Percentiles rank a stretch among this genome's conserved stretches.
These are phyloP conservation scores for Microbotryum scabiosae DNA, from an alignment of 1,284 basidiomycete genomes.

Conservation along the genomic window DNA sequence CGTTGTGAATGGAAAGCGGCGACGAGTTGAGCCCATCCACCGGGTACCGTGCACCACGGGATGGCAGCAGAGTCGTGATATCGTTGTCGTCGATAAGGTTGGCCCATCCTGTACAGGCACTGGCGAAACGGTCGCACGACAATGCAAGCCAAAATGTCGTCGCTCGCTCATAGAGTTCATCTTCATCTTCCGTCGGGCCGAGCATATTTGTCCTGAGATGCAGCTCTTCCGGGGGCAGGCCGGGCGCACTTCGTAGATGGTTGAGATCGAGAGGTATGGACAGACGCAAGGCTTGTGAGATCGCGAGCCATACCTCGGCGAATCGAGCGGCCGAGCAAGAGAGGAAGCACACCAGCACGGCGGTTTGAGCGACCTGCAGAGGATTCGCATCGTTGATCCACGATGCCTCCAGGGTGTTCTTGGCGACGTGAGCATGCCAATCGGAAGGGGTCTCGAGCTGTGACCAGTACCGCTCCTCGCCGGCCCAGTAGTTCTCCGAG, in stretches of 20 bases:
- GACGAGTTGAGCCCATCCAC: constrained; percentile 8
- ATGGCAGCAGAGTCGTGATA: constrained; percentile 29
- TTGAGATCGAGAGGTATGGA: constrained; percentile 58
- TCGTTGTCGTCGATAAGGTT: constrained; percentile 28
- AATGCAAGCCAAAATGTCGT: constrained; percentile 27
- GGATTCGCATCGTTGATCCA: constrained; percentile 47
- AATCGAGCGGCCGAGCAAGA: constrained; percentile 73
- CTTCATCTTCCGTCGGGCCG: constrained; percentile 14
- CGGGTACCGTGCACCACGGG: not conserved
- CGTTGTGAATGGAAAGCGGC: constrained; percentile 23
- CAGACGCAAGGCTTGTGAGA: constrained; percentile 70
- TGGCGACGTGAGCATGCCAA: constrained; percentile 52
- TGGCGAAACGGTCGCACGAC: constrained; percentile 25
- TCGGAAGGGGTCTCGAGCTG: constrained; percentile 54
- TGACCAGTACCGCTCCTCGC: constrained; percentile 23
- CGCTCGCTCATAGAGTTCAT: constrained; percentile 15
- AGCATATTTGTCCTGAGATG: constrained; percentile 17
- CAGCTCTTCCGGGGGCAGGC: not conserved
- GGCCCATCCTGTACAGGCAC: constrained; percentile 32
- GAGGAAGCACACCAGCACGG: constrained; percentile 73
- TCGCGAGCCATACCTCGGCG: constrained; percentile 82
- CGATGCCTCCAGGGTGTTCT: not conserved
- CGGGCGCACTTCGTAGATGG: constrained; percentile 8
- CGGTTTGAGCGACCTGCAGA: constrained; percentile 73
- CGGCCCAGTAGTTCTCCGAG: constrained; percentile 46